A percentile compares a stretch with the other conserved stretches of the same genome.
phyloP scores from a whole-genome alignment of 257 asterid species.

The Gentiana straminea region DNA sequence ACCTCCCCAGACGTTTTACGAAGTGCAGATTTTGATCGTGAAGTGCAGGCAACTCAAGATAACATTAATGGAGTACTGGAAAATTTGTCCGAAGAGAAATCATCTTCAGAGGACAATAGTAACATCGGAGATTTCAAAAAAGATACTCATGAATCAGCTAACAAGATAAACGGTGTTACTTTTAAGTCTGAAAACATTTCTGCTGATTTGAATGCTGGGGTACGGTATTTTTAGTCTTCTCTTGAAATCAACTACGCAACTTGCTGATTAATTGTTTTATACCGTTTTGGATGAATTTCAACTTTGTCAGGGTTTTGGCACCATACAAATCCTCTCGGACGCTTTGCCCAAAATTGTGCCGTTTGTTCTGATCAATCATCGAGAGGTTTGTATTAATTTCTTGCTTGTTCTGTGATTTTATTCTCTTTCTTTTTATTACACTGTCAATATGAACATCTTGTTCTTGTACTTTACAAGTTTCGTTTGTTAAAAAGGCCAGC shows the following conservation, averaged over 20 bases:
- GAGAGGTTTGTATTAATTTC: constrained; percentile 51
- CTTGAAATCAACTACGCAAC: background rate
- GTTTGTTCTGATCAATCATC: constrained; percentile 84
- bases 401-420: background rate
- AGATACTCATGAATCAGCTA: constrained; percentile 31
- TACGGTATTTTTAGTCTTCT: constrained; percentile 28
- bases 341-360: constrained; percentile 89
- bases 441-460: background rate
- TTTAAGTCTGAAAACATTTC: constrained; percentile 33
- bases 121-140: constrained; percentile 23
- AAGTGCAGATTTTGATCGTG: constrained; percentile 29
- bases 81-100: constrained; percentile 29
- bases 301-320: constrained; percentile 57
- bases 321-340: constrained; percentile 91
- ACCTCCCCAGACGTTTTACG: constrained; percentile 26
- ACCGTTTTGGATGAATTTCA: constrained; percentile 9
- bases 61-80: constrained; percentile 30
- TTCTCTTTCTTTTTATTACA: background rate
- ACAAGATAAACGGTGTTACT: constrained; percentile 23
- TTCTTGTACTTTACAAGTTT: background rate
- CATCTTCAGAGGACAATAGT: constrained; percentile 29
- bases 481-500: background rate
- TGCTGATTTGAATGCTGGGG: constrained; percentile 46
- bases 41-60: constrained; percentile 24
- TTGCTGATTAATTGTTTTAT: background rate